Base-by-base conservation (phyloP, 805 yeast species). In the Candida ovalis region DNA sequence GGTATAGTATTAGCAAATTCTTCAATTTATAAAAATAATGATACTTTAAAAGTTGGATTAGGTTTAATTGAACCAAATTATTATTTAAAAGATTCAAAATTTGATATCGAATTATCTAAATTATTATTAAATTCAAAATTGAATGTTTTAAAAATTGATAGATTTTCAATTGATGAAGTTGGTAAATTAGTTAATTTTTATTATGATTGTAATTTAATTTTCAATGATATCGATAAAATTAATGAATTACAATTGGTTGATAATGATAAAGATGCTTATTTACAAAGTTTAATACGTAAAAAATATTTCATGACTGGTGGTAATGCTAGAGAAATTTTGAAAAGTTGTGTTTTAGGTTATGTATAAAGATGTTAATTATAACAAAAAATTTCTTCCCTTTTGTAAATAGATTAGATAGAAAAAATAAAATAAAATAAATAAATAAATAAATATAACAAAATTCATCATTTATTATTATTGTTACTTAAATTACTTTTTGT, bases 1-100 rank as follows among this genome's bases (percentile, higher is more conserved):
- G 86, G 84, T 33, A 76, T 88, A 5, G 61, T 88, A 18, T 62
- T 83, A 41, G 77, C 94, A 15, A 81, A 82, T 35, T 75, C 84
- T 19, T 78, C 80, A n/a, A 73, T 68, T 37, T 78, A 77, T 61
- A 70, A 70, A 43, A 72, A 75, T 17, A 72, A 75, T 49, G 68
- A 73, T 46, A 86, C 95, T 3, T 69, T 86, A 47, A 69, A 76
- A 9, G 81, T 80, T 2, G 88, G 84, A 0, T 66, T 86, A 33
- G 57, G 58, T 1, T 67, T 75, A 44, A 66, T 68, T 28, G 62
- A 69, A 45, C 76, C 77, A 36, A 80, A 81, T 58, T 80, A 83
- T 8, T 89, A 87, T 64, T 69, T 78, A 36, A 73, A 70, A 38
- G 51, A 63, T 28, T 56, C 65, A 15, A 66, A 74, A 35, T 85